Base-by-base conservation (phyloP, 2,329 filamentous ascomycete species). In the Diaporthe citri region DNA sequence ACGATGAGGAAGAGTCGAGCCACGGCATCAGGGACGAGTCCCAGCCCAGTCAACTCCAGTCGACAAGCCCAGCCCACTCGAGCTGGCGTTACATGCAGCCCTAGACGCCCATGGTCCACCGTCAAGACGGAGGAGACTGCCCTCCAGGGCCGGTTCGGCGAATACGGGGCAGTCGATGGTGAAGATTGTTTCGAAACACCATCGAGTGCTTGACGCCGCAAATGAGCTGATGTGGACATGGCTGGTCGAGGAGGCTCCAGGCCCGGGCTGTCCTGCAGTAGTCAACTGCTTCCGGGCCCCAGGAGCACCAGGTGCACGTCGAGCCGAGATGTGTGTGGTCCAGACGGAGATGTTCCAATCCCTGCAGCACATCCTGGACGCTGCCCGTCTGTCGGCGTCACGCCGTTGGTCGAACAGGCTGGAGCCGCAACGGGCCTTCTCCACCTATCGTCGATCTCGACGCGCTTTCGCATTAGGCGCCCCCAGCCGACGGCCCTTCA, bases 141-240 rank as follows among this genome's bases (percentile, higher is more conserved):
- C 71, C 6, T 46, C 60, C 56, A 8, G 31, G 71, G 48, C 57
- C 36, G 46, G 39, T 62, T 51, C 59, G 70, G 70, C 34, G 41
- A 62, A 62, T 9, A 36, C 43, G 36, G 56, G 62, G 62, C 43
- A 51, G 28, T 51, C 62, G 43, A 52, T 74, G 71, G 71, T 59
- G 64, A 52, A 41, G 34, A 60, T 64, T 64, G 75, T 75, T 76
- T 76, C 75, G 69, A 76, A 76, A 72, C 69, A 66, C 73, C 22
- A 59, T 48, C 51, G 34, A 51, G 51, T 70, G 74, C 74, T 76
- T 67, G 72, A 60, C 51, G 59, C 34, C 69, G 74, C 73, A 66
- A 57, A 76, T 67, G 66, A 71, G 34, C 39, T 70, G 59, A 72
- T 67, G 72, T 74, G 72, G 72, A 43, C 64, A 46, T 55, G 66